Conservation (phyloP, 2,329 filamentous ascomycete species). For the Phyllosticta capitalensis region DNA sequence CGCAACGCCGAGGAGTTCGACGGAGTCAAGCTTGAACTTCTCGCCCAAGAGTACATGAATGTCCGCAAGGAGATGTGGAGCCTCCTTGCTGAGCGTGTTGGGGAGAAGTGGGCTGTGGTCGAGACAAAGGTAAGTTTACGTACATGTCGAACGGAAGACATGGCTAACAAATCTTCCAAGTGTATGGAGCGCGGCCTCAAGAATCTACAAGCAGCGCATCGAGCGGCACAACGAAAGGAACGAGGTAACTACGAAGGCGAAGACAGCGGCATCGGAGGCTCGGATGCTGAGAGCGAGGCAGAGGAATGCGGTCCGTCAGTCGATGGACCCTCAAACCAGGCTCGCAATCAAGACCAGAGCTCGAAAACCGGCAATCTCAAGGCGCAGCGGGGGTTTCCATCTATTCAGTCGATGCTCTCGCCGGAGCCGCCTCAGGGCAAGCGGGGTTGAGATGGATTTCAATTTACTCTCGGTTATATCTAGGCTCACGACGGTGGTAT, state of each 20-base stretch:
- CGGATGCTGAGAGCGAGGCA: constrained; percentile 37
- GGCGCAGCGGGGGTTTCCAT: constrained; percentile 23
- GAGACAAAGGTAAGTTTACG: constrained; percentile 77
- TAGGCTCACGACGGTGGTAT: not conserved
- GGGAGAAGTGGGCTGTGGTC: constrained; percentile 55
- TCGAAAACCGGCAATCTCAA: not conserved
- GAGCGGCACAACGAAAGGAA: constrained; percentile 57
- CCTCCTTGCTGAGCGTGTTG: constrained; percentile 53
- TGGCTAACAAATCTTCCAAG: constrained; percentile 33
- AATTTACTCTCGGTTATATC: not conserved
- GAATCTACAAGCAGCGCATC: constrained; percentile 62
- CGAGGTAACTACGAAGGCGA: constrained; percentile 47
- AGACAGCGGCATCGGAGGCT: constrained; percentile 59
- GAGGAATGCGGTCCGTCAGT: constrained; percentile 16
- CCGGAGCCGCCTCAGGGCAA: constrained; percentile 11
- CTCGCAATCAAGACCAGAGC: not conserved
- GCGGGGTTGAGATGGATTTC: not conserved
- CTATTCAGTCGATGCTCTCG: constrained; percentile 32
- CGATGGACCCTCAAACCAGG: constrained; percentile 31
- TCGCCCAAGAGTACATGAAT: constrained; percentile 71
- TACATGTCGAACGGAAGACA: constrained; percentile 38
- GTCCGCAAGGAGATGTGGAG: constrained; percentile 76
- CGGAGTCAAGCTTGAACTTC: constrained; percentile 59
- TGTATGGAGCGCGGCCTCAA: constrained; percentile 79
- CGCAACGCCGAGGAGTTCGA: constrained; percentile 69